Percentiles rank a stretch among this genome's conserved stretches.
Conservation (phyloP, 2,329 filamentous ascomycete genomes). For the Macroventuria anomochaeta region DNA sequence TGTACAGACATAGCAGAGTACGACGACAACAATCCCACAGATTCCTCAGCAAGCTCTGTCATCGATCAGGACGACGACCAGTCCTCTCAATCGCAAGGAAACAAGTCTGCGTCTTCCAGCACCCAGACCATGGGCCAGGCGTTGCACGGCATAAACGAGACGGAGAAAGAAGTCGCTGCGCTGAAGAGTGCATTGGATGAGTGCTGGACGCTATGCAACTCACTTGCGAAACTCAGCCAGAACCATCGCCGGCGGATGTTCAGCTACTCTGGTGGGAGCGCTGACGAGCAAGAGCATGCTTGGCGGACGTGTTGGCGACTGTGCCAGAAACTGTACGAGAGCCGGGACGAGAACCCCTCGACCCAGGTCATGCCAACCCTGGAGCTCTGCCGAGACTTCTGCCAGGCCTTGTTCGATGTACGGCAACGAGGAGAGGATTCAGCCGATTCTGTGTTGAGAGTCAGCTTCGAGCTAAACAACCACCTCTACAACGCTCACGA, state of each 20-base stretch:
- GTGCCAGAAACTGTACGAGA: slow-evolving; percentile 87
- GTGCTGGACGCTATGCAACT: slow-evolving; percentile 95
- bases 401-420: slow-evolving; percentile 87
- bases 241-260: slow-evolving; percentile 82
- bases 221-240: slow-evolving; percentile 81
- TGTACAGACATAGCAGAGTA: slow-evolving; percentile 55
- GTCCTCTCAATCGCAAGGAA: slow-evolving; percentile 43
- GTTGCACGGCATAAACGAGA: slow-evolving; percentile 63
- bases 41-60: slow-evolving; percentile 39
- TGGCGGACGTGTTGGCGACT: slow-evolving; percentile 96
- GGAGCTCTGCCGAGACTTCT: slow-evolving; percentile 90
- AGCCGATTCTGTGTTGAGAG: slow-evolving; percentile 83
- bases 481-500: slow-evolving; percentile 94
- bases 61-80: slow-evolving; percentile 44
- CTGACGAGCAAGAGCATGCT: slow-evolving; percentile 81
- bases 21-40: slow-evolving; percentile 45
- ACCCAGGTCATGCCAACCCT: slow-evolving; percentile 76
- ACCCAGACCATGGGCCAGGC: slow-evolving; percentile 56
- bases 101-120: slow-evolving; percentile 28
- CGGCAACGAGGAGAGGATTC: slow-evolving; percentile 77
- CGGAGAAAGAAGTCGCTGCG: slow-evolving; percentile 69
- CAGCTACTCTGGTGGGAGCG: slow-evolving; percentile 70
- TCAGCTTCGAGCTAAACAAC: slow-evolving; percentile 95
- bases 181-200: slow-evolving; percentile 81
- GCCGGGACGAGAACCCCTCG: slow-evolving; percentile 72